A percentile compares a stretch with the other conserved stretches of the same genome.
phyloP scores from a whole-genome alignment of 768 basidiomycete genomes.

The Pleurotus citrinopileatus region DNA sequence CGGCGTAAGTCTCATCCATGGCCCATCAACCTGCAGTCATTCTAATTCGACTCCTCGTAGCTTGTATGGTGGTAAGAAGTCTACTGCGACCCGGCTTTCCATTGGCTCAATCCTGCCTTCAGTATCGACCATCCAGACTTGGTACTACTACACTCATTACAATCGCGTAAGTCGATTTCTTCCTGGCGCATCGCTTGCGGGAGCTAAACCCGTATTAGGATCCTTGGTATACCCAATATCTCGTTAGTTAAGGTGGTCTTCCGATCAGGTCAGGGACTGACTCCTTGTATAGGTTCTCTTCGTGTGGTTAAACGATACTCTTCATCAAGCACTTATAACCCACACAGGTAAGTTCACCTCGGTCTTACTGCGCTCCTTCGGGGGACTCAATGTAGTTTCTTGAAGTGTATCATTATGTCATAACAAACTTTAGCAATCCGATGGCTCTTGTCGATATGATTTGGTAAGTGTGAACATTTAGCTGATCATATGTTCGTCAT shows the following conservation, averaged over 20 bases:
- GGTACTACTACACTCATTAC: slow-evolving; percentile 53
- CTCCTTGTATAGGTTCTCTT: slow-evolving; percentile 39
- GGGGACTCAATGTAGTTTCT: neutral
- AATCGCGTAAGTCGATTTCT: slow-evolving; percentile 25
- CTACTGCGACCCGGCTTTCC: neutral
- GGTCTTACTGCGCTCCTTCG: slow-evolving; percentile 2
- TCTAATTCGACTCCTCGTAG: slow-evolving; percentile 23
- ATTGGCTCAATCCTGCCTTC: neutral
- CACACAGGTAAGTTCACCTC: slow-evolving; percentile 37
- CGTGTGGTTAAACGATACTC: slow-evolving; percentile 48
- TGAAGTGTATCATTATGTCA: slow-evolving; percentile 46
- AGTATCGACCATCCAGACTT: slow-evolving; percentile 57
- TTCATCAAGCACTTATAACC: slow-evolving; percentile 52
- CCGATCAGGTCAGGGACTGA: neutral
- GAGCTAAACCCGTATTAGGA: slow-evolving; percentile 24
- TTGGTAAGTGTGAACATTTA: slow-evolving; percentile 23
- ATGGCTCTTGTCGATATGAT: slow-evolving; percentile 29
- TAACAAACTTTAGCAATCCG: slow-evolving; percentile 36
- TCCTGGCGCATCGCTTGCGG: neutral
- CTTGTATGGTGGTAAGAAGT: slow-evolving; percentile 44
- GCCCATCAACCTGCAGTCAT: neutral
- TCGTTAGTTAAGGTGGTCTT: slow-evolving; percentile 29
- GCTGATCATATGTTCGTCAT: neutral
- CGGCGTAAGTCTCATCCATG: slow-evolving; percentile 34
- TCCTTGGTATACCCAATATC: slow-evolving; percentile 48